These are phyloP conservation scores for Trichosporon sp. DNA, from an alignment of 1,284 basidiomycete species.

Conservation along the genomic window DNA sequence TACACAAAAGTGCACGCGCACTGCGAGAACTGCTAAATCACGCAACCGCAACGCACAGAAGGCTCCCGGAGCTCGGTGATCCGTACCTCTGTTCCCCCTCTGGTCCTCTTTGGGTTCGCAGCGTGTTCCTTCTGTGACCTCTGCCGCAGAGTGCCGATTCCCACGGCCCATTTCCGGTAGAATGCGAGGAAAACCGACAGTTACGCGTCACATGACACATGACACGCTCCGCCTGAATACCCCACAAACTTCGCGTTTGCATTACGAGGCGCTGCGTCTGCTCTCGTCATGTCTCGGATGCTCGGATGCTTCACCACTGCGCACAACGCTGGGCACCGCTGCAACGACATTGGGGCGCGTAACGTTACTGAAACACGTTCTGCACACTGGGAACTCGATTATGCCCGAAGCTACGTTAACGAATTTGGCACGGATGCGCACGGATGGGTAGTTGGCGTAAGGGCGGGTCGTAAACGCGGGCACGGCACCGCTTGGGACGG, in stretches of 20 bases:
- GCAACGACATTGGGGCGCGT: neutral
- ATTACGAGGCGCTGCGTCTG: neutral
- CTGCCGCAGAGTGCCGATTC: neutral
- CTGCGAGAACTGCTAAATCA: neutral
- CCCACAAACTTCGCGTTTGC: neutral
- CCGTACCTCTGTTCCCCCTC: neutral
- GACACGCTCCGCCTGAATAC: neutral
- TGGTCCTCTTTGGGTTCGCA: neutral
- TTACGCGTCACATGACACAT: neutral
- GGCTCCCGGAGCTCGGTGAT: neutral
- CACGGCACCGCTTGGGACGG: conserved; percentile 3
- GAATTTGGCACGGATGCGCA: neutral
- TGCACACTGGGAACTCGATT: neutral
- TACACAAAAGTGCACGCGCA: neutral
- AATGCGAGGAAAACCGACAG: neutral
- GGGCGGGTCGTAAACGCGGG: too few relatives aligned
- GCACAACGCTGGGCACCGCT: neutral
- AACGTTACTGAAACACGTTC: conserved; percentile 3
- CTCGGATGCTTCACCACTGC: neutral
- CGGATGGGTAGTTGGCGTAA: too few relatives aligned
- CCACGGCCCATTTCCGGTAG: neutral
- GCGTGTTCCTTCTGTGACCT: neutral
- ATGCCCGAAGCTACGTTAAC: neutral
- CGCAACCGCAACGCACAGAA: neutral
- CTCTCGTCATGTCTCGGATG: conserved; percentile 5